A percentile compares a stretch with the other conserved stretches of the same genome.
These are phyloP conservation scores for Xylaria palmicola DNA, from an alignment of 495 filamentous ascomycete genomes.

Conservation along the genomic window DNA sequence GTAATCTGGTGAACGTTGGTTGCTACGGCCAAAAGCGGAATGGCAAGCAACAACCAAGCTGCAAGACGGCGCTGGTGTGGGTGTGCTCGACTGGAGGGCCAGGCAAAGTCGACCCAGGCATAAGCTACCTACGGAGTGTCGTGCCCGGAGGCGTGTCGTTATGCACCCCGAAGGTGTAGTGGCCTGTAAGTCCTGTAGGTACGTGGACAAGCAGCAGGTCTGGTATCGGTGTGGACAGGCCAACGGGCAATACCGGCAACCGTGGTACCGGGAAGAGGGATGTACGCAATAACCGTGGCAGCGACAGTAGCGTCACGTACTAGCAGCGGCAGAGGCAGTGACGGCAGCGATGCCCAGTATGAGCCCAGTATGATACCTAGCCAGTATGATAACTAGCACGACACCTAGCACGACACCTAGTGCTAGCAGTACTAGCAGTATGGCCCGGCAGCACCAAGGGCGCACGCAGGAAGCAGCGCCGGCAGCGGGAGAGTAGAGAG, in stretches of 20 bases:
- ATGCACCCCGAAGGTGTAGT: conserved; percentile 2
- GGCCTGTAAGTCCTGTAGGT: too few species aligned
- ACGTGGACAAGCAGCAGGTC: background rate
- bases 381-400: too few species aligned
- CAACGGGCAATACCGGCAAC: background rate
- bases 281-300: background rate
- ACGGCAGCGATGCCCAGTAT: background rate
- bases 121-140: conserved; percentile 7
- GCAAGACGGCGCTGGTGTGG: conserved; percentile 13
- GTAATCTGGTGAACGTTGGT: conserved; percentile 12
- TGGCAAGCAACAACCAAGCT: conserved; percentile 11
- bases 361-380: too few species aligned
- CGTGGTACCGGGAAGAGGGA: background rate
- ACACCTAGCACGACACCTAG: too few species aligned
- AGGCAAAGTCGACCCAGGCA: conserved; percentile 3
- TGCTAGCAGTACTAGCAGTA: background rate
- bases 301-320: background rate
- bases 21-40: conserved; percentile 18
- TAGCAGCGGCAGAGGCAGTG: background rate
- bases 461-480: too few species aligned
- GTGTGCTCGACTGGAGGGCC: conserved; percentile 13
- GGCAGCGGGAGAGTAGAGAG: too few species aligned
- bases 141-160: conserved; percentile 2
- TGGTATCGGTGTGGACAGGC: background rate
- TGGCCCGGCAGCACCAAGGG: background rate